Base-by-base conservation (phyloP, 805 yeast genomes). In the Hanseniaspora lindneri region DNA sequence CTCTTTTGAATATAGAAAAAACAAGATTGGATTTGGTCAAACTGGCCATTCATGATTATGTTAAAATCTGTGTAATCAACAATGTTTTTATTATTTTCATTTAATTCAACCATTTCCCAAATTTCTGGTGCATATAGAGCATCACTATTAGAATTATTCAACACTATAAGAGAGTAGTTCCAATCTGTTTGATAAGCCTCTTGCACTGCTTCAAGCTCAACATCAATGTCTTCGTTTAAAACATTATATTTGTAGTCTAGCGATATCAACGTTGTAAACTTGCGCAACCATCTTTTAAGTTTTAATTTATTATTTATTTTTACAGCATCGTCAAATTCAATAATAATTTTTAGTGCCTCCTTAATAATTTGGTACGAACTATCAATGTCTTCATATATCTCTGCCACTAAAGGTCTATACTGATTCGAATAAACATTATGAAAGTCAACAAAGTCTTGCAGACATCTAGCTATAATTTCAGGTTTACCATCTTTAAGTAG, bases 261-360 rank as follows among this genome's bases (percentile, higher is more conserved):
- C 6, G 41, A 14, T 20, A 46, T 13, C 5, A 46, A 17, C 13
- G 41, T 46, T n/a, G 49, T 46, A 39, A 46, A 46, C 7, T 46
- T 39, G 8, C 21, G 17, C 6, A 39, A 13, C 49, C 49, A 46
- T 7, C 14, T 20, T 20, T 39, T 39, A 2, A 46, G 8, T 10
- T 21, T 30, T 4, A 3, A 3, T 3, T 23, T 7, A 24, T 37
- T 21, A 25, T 24, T 37, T 10, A 3, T 13, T 10, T 21, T 16
- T 4, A 17, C 13, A 3, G 33, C 23, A 7, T 13, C 16, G 7
- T 46, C 49, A 3, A 46, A 11, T 20, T 46, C 49, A n/a, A 39
- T 39, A 4, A 39, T 19, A 8, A 46, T 39, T 14, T 19, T 30
- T 13, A 23, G 16, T 3, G 24, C 43, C 14, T 37, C 37, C 11